Evolutionary conservation across 371 early-diverging fungal genomes (phyloP).

Genomic region (Mortierella sp.): DNA sequence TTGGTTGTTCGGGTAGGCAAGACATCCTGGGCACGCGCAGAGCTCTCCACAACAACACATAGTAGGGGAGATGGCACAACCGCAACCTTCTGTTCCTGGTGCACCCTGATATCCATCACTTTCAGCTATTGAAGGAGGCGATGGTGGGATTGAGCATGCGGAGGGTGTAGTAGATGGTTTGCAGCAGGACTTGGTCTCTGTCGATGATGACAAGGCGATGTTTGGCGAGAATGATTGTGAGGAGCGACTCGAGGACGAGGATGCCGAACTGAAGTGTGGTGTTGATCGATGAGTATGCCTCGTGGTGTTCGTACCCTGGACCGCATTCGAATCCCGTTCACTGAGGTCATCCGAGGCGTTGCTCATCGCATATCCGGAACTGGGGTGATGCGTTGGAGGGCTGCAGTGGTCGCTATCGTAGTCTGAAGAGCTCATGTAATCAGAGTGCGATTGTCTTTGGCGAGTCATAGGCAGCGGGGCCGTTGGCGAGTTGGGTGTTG

Average conservation of each 20-base stretch:
- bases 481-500: conserved; percentile 4
- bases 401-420: conserved; percentile 44
- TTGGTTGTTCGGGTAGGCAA: conserved; percentile 54
- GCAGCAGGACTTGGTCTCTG: conserved; percentile 22
- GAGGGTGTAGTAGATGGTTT: conserved; percentile 17
- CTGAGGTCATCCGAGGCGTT: conserved; percentile 38
- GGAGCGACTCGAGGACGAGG: conserved; percentile 10
- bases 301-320: background rate
- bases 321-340: conserved; percentile 6
- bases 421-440: conserved; percentile 47
- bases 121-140: conserved; percentile 1
- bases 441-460: conserved; percentile 30
- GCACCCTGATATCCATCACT: background rate
- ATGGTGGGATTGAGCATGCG: background rate
- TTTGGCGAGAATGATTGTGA: background rate
- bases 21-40: conserved; percentile 57
- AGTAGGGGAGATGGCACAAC: conserved; percentile 46
- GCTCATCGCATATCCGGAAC: conserved; percentile 27
- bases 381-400: conserved; percentile 20
- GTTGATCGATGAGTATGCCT: conserved; percentile 2
- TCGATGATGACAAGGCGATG: conserved; percentile 4
- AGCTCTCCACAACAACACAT: conserved; percentile 58
- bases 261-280: conserved; percentile 3
- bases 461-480: background rate
- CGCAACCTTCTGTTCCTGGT: conserved; percentile 26